Percentiles rank a stretch among this genome's conserved stretches.
These are phyloP conservation scores for Cladorrhinum sp. DNA, from an alignment of 2,329 filamentous ascomycete genomes.

Conservation along the genomic window DNA sequence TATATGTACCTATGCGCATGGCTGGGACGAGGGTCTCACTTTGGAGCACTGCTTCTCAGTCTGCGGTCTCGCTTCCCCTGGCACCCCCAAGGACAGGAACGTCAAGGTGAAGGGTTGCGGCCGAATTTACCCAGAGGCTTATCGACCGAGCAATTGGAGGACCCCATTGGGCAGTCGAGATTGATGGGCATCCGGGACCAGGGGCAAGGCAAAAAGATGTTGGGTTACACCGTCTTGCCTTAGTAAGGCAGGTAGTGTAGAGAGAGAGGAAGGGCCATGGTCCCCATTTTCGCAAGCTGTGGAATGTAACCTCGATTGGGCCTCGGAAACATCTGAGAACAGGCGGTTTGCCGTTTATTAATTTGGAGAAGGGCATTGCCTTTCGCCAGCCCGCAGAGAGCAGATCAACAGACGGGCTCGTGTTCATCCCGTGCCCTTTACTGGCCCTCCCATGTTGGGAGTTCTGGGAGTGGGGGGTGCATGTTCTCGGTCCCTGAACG, in stretches of 20 bases:
- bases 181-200: slow-evolving; percentile 6
- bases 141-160: slow-evolving; percentile 20
- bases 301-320: slow-evolving; percentile 25
- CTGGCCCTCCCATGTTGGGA: background rate
- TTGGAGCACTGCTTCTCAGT: slow-evolving; percentile 6
- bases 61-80: slow-evolving; percentile 12
- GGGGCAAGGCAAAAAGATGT: slow-evolving; percentile 10
- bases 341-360: slow-evolving; percentile 19
- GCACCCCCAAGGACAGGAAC: background rate
- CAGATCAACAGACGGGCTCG: too few species aligned
- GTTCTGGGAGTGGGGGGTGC: background rate
- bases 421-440: too few species aligned
- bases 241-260: slow-evolving; percentile 27
- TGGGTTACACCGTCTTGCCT: slow-evolving; percentile 23
- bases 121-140: slow-evolving; percentile 29
- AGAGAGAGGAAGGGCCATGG: background rate
- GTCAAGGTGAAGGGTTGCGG: slow-evolving; percentile 19
- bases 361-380: slow-evolving; percentile 18
- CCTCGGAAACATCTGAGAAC: slow-evolving; percentile 16
- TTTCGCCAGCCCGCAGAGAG: background rate
- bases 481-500: too few species aligned
- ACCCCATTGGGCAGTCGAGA: slow-evolving; percentile 20
- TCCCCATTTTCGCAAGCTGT: slow-evolving; percentile 13
- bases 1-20: slow-evolving; percentile 14
- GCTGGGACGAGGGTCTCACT: background rate